Base-by-base conservation (phyloP, 768 basidiomycete species). In the Cyclocybe aegerita region DNA sequence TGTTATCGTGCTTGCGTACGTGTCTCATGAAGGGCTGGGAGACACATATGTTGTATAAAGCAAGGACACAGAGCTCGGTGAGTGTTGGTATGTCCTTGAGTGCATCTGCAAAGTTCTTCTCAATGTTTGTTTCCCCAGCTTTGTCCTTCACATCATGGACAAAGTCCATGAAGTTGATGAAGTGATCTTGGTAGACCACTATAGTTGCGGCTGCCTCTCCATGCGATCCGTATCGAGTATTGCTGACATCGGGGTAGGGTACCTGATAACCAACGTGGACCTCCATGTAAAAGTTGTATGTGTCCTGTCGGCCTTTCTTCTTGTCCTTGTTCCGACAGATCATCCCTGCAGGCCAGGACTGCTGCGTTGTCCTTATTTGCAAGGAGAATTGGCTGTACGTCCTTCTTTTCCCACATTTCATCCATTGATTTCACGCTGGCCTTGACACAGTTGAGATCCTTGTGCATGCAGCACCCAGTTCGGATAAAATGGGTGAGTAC, bases 281-380 rank as follows among this genome's bases (percentile, higher is more conserved):
- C 15, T 53, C 29, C 58, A 56, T 56, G 12, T 42, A 59, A 7
- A 3, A 43, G 43, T 29, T 8, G 8, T 43, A 43, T 2, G 43
- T 43, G 7, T 43, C 9, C 23, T 43, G 43, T n/a, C 29, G 43
- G 7, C 43, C 43, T 8, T 43, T 43, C n/a, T 43, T 43, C 17
- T 7, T 29, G 43, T 43, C 43, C 23, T 43, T 43, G 43, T 43
- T 43, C 3, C 43, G n/a, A 29, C 43, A 43, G 30, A 43, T 43
- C 3, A 43, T 4, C 10, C 43, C 43, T n/a, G n/a, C n/a, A n/a
- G 3, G 17, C 43, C 7, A 43, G 43, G 7, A 32, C 41, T 12
- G 39, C 37, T 11, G 50, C 58, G 48, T 69, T 70, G 49, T 62
- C 60, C 32, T 57, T 55, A 55, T 66, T 67, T 12, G 49, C 17